Conservation (phyloP, 768 basidiomycete species). For the Pleurotus platypus region DNA sequence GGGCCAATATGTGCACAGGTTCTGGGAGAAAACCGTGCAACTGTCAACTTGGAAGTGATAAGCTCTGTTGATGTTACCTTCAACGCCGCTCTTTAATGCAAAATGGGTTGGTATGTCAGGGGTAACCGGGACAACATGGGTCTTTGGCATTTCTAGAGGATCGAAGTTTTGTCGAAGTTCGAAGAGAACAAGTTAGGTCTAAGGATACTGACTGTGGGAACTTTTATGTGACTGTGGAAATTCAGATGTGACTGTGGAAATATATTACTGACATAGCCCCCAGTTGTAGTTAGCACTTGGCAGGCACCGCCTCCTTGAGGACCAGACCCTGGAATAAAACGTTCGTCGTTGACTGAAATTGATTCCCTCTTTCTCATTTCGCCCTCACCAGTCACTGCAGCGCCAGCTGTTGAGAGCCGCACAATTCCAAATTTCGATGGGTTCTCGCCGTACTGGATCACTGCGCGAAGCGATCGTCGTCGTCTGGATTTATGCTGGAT, state of each 20-base stretch:
- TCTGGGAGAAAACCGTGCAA: constrained; percentile 23
- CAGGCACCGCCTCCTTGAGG: not conserved
- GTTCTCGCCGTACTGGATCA: too few relatives aligned
- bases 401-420: too few relatives aligned
- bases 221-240: not conserved
- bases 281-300: not conserved
- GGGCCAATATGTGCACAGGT: constrained; percentile 51
- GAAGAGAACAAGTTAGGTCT: not conserved
- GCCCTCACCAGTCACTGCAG: too few relatives aligned
- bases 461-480: too few relatives aligned
- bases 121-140: constrained; percentile 21
- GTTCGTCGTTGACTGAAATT: too few relatives aligned
- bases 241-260: too few relatives aligned
- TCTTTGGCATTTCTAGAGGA: constrained; percentile 23
- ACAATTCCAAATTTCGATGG: too few relatives aligned
- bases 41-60: not conserved
- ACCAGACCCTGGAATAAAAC: too few relatives aligned
- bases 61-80: not conserved
- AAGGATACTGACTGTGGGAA: not conserved
- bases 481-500: too few relatives aligned
- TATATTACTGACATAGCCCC: not conserved
- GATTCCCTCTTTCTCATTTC: too few relatives aligned
- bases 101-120: not conserved
- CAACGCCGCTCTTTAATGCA: not conserved
- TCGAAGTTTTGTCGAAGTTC: not conserved